Percentiles rank a stretch among this genome's conserved stretches.
Conservation (phyloP, 768 basidiomycete species). For the Suillus plorans region DNA sequence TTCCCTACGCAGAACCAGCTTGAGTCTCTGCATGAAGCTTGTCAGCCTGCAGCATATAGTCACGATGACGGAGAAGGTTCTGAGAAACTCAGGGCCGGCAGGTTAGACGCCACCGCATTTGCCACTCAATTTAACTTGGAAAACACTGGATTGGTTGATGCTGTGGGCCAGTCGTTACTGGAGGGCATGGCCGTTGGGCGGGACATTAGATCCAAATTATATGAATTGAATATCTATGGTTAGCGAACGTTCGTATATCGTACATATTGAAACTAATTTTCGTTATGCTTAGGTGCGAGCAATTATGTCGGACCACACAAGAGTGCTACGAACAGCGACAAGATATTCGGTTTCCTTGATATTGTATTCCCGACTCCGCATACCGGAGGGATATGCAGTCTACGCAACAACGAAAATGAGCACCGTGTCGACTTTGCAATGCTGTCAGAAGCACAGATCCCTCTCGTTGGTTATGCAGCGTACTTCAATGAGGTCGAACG, state of each 20-base stretch:
- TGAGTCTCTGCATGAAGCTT: conserved; percentile 31
- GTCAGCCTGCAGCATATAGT: conserved; percentile 43
- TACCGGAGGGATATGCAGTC: conserved; percentile 42
- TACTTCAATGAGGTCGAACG: conserved; percentile 48
- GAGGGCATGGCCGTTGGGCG: conserved; percentile 18
- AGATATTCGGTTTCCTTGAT: conserved; percentile 54
- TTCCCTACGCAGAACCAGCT: conserved; percentile 3
- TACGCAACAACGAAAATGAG: conserved; percentile 34
- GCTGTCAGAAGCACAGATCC: conserved; percentile 8
- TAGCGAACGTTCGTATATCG: conserved; percentile 1
- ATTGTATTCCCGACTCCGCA: conserved; percentile 48
- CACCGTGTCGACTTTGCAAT: conserved; percentile 39
- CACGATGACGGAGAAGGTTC: conserved; percentile 33
- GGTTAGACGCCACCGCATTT: conserved; percentile 40
- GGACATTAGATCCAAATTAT: conserved; percentile 34
- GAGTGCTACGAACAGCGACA: conserved; percentile 43
- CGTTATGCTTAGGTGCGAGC: conserved; percentile 30
- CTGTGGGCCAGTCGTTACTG: conserved; percentile 22
- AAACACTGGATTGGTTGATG: conserved; percentile 26
- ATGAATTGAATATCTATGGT: conserved; percentile 51
- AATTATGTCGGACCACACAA: conserved; percentile 52
- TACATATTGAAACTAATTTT: neutral
- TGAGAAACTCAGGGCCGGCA: conserved; percentile 44
- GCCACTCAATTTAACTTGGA: conserved; percentile 30
- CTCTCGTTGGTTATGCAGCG: conserved; percentile 37